These are phyloP conservation scores for Eutrema yunnanense DNA, from an alignment of 345 rosid species.

Conservation along the genomic window DNA sequence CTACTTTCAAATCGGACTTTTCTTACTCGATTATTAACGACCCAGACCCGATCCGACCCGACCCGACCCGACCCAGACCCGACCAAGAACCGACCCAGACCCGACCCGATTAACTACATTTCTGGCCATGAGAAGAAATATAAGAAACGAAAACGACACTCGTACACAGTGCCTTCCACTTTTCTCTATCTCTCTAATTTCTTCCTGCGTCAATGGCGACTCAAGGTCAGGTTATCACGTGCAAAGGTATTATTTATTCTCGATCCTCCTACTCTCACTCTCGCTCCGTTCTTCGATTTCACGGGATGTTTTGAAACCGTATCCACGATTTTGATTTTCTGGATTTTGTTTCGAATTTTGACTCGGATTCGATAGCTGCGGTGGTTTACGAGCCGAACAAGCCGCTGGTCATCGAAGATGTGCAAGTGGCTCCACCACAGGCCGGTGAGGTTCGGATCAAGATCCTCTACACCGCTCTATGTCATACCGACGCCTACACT, in stretches of 20 bases:
- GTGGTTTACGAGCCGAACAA: constrained; percentile 95
- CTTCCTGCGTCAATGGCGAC: constrained; percentile 51
- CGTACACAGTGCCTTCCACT: neutral
- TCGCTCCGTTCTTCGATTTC: neutral
- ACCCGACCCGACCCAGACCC: neutral
- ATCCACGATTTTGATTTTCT: constrained; percentile 1
- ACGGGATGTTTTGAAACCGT: neutral
- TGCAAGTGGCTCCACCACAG: constrained; percentile 93
- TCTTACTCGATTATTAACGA: neutral
- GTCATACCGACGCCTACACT: constrained; percentile 98
- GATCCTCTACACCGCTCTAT: constrained; percentile 86
- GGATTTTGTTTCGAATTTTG: neutral
- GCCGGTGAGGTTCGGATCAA: constrained; percentile 93
- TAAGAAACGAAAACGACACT: neutral
- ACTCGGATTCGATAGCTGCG: constrained; percentile 52
- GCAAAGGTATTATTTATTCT: constrained; percentile 52
- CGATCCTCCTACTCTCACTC: neutral
- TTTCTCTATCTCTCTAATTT: neutral
- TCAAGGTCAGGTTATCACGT: constrained; percentile 80
- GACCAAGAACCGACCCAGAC: too few species aligned
- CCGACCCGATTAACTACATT: neutral
- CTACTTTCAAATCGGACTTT: constrained; percentile 7
- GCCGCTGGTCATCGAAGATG: constrained; percentile 81
- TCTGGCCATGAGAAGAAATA: neutral
- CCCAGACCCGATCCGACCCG: neutral